Base-by-base conservation (phyloP, 345 rosid species). In the Gossypioides kirkii region DNA sequence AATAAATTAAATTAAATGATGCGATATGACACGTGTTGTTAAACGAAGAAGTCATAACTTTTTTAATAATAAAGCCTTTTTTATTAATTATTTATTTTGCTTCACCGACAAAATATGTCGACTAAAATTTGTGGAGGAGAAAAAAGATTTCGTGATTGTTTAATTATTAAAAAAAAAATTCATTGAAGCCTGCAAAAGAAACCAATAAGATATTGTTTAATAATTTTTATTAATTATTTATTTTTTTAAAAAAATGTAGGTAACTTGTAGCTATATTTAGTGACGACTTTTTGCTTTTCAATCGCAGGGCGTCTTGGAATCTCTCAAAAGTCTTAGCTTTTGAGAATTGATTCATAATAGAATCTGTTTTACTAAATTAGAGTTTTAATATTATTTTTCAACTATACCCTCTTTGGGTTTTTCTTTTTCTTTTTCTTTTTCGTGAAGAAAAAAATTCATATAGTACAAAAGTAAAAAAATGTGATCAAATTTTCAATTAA, bases 61-160 rank as follows among this genome's bases (percentile, higher is more conserved):
- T 18, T 54, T 20, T 14, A 7, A 0, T 1, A 16, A 10, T 1
- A 1, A 23, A 66, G 6, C 45, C 0, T 8, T 12, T 9, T 67
- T 49, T 26, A 28, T 26, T 49, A 9, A 49, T 49, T 47, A 26
- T 45, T 50, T 47, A 2, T 17, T 67, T 67, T 68, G 6, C 23
- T 68, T 68, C 58, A 26, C 43, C 71, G 43, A 47, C 71, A 49
- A 68, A 67, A 68, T 67, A 65, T 8, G 41, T n/a, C n/a, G n/a
- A n/a, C n/a, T n/a, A 42, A 43, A 18, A 64, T 45, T 43, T 22
- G 38, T 45, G 18, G 3, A 22, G 20, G n/a, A 60, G 32, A 43
- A 8, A 13, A 13, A 56, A 18, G 53, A 2, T 23, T 20, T 8
- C 38, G 53, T 45, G 41, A 67, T 67, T 67, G 13, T 14, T 25